Conservation (phyloP, 2,329 filamentous ascomycete species). For the Phyllosticta citrichinensis region DNA sequence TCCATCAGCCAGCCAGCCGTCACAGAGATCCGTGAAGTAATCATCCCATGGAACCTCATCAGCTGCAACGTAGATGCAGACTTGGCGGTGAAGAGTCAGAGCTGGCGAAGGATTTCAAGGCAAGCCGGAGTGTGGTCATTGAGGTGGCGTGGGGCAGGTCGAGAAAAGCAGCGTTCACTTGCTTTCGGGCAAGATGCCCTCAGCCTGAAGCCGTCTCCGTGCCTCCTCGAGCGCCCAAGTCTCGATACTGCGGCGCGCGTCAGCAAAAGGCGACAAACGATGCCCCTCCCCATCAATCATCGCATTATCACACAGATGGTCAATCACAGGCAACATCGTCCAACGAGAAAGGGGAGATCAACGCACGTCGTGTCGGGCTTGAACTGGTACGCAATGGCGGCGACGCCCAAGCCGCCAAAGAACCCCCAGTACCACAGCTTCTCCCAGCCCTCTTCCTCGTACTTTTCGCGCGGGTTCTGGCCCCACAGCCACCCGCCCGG, state of each 20-base stretch:
- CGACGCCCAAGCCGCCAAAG: conserved; percentile 63
- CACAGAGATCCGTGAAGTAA: too few relatives aligned
- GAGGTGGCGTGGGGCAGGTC: neutral
- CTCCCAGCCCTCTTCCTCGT: conserved; percentile 96
- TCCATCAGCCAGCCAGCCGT: too few relatives aligned
- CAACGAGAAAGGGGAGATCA: neutral
- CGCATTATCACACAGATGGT: neutral
- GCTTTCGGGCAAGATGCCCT: conserved; percentile 76
- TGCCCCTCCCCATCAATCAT: too few relatives aligned
- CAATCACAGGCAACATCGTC: neutral
- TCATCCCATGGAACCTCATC: too few relatives aligned
- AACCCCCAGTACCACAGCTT: conserved; percentile 75
- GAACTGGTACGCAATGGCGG: conserved; percentile 76
- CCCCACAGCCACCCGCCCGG: conserved; percentile 89
- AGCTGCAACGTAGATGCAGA: too few relatives aligned
- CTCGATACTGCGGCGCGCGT: conserved; percentile 65
- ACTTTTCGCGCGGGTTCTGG: conserved; percentile 89
- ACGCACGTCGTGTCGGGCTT: conserved; percentile 99
- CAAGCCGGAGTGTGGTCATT: neutral
- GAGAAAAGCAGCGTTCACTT: neutral
- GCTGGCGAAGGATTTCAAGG: too few relatives aligned
- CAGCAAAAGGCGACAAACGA: neutral
- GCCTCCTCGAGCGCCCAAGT: conserved; percentile 98
- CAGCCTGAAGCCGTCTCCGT: conserved; percentile 83
- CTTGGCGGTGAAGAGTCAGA: too few relatives aligned